phyloP scores from a whole-genome alignment of 2,329 filamentous ascomycete species.

The Ophiobolus disseminans region DNA sequence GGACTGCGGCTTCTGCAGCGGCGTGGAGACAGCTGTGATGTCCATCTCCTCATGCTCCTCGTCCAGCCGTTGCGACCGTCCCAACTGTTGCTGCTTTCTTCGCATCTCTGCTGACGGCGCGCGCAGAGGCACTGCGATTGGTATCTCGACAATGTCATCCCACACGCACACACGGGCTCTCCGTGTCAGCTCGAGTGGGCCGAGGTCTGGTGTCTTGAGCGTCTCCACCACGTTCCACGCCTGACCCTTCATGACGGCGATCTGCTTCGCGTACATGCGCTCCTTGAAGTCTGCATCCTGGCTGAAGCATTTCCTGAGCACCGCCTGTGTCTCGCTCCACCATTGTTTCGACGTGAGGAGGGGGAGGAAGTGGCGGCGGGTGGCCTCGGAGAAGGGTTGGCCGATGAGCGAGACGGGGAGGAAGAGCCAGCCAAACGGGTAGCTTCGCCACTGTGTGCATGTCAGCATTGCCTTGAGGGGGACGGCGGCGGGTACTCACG shows the following conservation, averaged over 20 bases:
- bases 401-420: conserved; percentile 95
- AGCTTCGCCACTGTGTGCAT: conserved; percentile 71
- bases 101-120: conserved; percentile 84
- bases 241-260: conserved; percentile 98
- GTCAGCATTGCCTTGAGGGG: conserved; percentile 31
- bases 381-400: conserved; percentile 92
- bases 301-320: conserved; percentile 85
- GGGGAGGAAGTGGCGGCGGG: conserved; percentile 93
- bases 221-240: conserved; percentile 99
- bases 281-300: conserved; percentile 97
- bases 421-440: conserved; percentile 98
- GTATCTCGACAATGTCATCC: conserved; percentile 97
- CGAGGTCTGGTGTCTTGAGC: conserved; percentile 89
- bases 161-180: conserved; percentile 93
- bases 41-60: conserved; percentile 86
- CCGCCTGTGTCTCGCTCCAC: conserved; percentile 94
- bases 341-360: conserved; percentile 91
- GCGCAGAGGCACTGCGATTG: conserved; percentile 89
- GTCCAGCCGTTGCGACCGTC: conserved; percentile 26
- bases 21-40: conserved; percentile 73
- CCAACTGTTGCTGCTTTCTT: conserved; percentile 64
- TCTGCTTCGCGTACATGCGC: conserved; percentile 97
- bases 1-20: conserved; percentile 56
- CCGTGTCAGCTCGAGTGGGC: conserved; percentile 89
- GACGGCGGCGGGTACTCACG: conserved; percentile 51